Conservation (phyloP, 768 basidiomycete species). For the Lentinus brumalis region DNA sequence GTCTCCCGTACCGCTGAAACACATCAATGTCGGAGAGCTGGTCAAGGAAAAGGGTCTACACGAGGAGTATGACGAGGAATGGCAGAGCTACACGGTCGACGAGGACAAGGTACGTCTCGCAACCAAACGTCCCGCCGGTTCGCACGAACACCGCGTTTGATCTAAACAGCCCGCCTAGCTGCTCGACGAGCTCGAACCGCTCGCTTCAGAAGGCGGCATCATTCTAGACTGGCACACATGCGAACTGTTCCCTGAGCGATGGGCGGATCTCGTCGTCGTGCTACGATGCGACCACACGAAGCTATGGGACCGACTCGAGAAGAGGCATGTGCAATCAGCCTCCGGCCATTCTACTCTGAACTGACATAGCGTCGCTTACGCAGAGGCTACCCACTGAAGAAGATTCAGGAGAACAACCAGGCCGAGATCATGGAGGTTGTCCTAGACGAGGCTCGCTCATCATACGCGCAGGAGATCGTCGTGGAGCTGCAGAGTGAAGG, state of each 20-base stretch:
- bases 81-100: slow-evolving; percentile 92
- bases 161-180: slow-evolving; percentile 49
- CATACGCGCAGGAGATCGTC: slow-evolving; percentile 84
- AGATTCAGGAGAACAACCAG: slow-evolving; percentile 98
- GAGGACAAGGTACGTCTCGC: slow-evolving; percentile 79
- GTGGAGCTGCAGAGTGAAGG: slow-evolving; percentile 81
- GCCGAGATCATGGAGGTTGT: slow-evolving; percentile 98
- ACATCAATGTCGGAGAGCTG: slow-evolving; percentile 89
- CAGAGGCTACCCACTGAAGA: slow-evolving; percentile 86
- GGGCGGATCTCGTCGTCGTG: slow-evolving; percentile 95
- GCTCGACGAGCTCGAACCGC: slow-evolving; percentile 82
- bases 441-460: slow-evolving; percentile 82
- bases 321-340: slow-evolving; percentile 58
- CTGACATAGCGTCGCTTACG: neutral
- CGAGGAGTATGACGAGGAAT: slow-evolving; percentile 88
- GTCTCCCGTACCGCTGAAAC: slow-evolving; percentile 67
- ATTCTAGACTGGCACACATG: slow-evolving; percentile 96
- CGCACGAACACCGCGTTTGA: slow-evolving; percentile 1
- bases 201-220: slow-evolving; percentile 69
- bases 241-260: slow-evolving; percentile 92
- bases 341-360: neutral
- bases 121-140: neutral
- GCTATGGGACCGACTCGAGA: slow-evolving; percentile 90
- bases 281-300: slow-evolving; percentile 84
- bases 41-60: slow-evolving; percentile 84